Conservation (phyloP, 768 basidiomycete species). For the Polyporus arcularius region DNA sequence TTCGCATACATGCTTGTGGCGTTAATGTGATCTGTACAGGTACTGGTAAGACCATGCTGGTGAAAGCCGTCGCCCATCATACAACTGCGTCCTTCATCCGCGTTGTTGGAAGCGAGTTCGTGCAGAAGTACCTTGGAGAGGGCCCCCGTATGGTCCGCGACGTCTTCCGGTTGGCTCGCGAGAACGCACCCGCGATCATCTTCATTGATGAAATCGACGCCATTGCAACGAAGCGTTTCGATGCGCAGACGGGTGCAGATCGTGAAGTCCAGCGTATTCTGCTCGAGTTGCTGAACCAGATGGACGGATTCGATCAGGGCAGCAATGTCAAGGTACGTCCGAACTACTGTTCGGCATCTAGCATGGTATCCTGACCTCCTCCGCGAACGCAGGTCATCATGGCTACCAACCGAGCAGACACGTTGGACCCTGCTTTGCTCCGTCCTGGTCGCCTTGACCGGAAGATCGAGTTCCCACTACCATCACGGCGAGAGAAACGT, state of each 20-base stretch:
- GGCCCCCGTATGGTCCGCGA: constrained; percentile 99
- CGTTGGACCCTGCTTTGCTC: constrained; percentile 94
- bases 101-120: constrained; percentile 97
- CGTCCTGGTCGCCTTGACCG: constrained; percentile 97
- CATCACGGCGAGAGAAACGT: constrained; percentile 91
- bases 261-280: constrained; percentile 98
- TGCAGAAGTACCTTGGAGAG: constrained; percentile 99
- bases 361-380: not conserved
- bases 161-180: constrained; percentile 95
- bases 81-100: constrained; percentile 98
- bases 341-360: not conserved
- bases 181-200: constrained; percentile 97
- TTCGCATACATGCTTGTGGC: not conserved
- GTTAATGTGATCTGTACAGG: constrained; percentile 45
- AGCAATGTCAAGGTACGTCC: constrained; percentile 90
- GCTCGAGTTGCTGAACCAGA: constrained; percentile 95
- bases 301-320: constrained; percentile 99
- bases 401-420: constrained; percentile 99
- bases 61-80: constrained; percentile 98
- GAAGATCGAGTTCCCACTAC: constrained; percentile 98
- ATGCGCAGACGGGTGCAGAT: constrained; percentile 98
- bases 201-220: constrained; percentile 99
- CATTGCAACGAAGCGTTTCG: constrained; percentile 99
- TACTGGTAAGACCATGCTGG: constrained; percentile 98
- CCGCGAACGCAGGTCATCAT: constrained; percentile 82